Evolutionary conservation across 306 rosid species (phyloP).

Genomic region (Malus domestica): ASM211411v1 NC_041796.1:15357001-15357500

Average conservation of each 20-base stretch:
- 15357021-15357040: slow-evolving; percentile 28
- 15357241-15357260: background rate
- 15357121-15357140: slow-evolving; percentile 4
- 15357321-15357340: background rate
- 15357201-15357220: slow-evolving; percentile 33
- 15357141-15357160: slow-evolving; percentile 38
- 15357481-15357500: slow-evolving; percentile 27
- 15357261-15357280: background rate
- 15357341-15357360: too few relatives aligned
- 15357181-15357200: slow-evolving; percentile 10
- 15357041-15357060: slow-evolving; percentile 8
- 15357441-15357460: slow-evolving; percentile 24
- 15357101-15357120: slow-evolving; percentile 12
- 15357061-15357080: slow-evolving; percentile 32
- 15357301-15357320: background rate
- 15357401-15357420: background rate
- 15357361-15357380: background rate
- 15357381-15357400: background rate
- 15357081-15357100: slow-evolving; percentile 17
- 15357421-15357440: slow-evolving; percentile 29
- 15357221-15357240: slow-evolving; percentile 46
- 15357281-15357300: background rate
- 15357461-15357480: slow-evolving; percentile 44
- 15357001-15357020: slow-evolving; percentile 28
- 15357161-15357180: slow-evolving; percentile 14